Percentiles rank a stretch among this genome's conserved stretches.
Conservation (phyloP, 805 yeast genomes). For the Teunomyces tritomae region DNA sequence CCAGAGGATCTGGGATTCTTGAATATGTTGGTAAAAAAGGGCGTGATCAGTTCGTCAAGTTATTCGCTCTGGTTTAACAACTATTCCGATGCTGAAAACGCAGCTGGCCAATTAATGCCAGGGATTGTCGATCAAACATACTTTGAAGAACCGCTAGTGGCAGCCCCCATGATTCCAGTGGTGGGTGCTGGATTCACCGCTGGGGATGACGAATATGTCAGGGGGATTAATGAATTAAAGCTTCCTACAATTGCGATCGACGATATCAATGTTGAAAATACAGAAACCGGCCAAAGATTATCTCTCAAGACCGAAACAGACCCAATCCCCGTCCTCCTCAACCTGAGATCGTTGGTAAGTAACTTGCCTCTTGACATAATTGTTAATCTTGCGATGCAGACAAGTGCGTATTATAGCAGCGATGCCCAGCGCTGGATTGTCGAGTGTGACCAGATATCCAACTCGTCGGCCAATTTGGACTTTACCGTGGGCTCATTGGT, state of each 20-base stretch:
- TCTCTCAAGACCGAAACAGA: constrained; percentile 30
- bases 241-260: constrained; percentile 33
- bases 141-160: constrained; percentile 45
- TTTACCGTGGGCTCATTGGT: constrained; percentile 53
- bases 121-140: constrained; percentile 57
- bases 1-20: constrained; percentile 30
- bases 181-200: constrained; percentile 19
- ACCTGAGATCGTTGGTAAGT: constrained; percentile 49
- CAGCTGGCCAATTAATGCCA: constrained; percentile 42
- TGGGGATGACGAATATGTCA: background rate
- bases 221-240: constrained; percentile 10
- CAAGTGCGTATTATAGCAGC: constrained; percentile 59
- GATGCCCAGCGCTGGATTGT: constrained; percentile 56
- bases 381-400: constrained; percentile 63
- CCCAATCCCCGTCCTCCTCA: constrained; percentile 55
- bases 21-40: constrained; percentile 14
- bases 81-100: constrained; percentile 8
- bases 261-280: constrained; percentile 25
- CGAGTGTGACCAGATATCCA: constrained; percentile 49
- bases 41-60: constrained; percentile 26
- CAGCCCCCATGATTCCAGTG: constrained; percentile 45
- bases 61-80: constrained; percentile 33
- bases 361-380: constrained; percentile 56
- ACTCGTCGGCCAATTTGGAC: constrained; percentile 48
- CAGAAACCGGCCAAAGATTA: constrained; percentile 32